Evolutionary conservation across 2,329 filamentous ascomycete species (phyloP), one percentile per base, ranked within the genome.

Genomic region (Colletotrichum salicis): DNA sequence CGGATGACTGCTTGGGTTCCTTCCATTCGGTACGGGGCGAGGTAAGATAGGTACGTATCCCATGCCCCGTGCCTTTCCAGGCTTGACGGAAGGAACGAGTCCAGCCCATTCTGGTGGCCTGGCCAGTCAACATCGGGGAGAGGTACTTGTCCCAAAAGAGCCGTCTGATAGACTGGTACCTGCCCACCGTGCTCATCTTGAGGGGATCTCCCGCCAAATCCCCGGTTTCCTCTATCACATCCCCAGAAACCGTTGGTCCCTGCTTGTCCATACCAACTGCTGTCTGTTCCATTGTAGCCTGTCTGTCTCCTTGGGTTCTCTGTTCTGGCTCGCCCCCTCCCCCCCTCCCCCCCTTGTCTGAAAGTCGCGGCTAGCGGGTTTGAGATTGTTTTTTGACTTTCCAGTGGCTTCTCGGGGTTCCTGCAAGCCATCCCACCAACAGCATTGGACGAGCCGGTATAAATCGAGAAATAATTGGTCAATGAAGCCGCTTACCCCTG

Each of bases 181-280:
- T 62, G 37, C 19, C 51, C 27, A 29, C 27, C 51, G 22, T 33
- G 54, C 64, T 37, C 64, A 58, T 29, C 31, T 22, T 8, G 55
- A 54, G 45, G 33, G 52, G 58, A 63, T 58, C 48, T 24, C 52
- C 58, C 24, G 52, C 51, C 37, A 22, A 35, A 8, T 24, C 27
- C 67, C 67, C 45, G n/a, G 31, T 10, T 33, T 7, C 55, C 45
- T 31, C 67, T 61, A 56, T 29, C 62, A 37, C 22, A 24, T 66
- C 69, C 69, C 69, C 64, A 54, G 69, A 69, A 69, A 71, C 41
- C 15, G 58, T 37, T 63, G 69, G 64, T 63, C 58, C 58, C 27
- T 55, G 56, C 67, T 48, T n/a, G 41, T 48, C 41, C 37, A 41
- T 41, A 13, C 0, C 6, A 6, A 41, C 37, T 41, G 37, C 19